phyloP scores from a whole-genome alignment of 371 early-diverging fungal species.

The Haplosporangium sp. region DNA sequence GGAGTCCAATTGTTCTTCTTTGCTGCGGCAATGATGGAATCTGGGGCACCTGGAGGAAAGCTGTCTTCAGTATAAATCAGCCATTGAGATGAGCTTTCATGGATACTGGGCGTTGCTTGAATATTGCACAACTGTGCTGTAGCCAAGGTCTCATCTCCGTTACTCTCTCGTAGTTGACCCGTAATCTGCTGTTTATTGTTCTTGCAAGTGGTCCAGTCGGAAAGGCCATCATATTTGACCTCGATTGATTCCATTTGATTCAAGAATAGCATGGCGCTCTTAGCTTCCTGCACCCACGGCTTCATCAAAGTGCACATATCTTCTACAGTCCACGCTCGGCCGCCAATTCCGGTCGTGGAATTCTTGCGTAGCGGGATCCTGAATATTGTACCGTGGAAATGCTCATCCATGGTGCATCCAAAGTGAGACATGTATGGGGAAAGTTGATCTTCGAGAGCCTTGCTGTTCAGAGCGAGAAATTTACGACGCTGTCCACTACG shows the following conservation, averaged over 20 bases:
- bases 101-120: background rate
- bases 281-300: constrained; percentile 3
- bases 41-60: background rate
- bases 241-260: constrained; percentile 32
- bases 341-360: background rate
- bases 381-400: constrained; percentile 55
- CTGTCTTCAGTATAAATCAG: constrained; percentile 5
- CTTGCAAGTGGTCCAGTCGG: no score
- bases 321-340: constrained; percentile 5
- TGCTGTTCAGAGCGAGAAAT: constrained; percentile 9
- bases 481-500: constrained; percentile 29
- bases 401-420: constrained; percentile 31
- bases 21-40: background rate
- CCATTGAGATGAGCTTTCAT: constrained; percentile 8
- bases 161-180: background rate
- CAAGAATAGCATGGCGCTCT: constrained; percentile 32
- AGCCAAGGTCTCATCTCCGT: no score
- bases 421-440: constrained; percentile 38
- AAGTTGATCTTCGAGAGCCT: constrained; percentile 23
- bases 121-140: constrained; percentile 1
- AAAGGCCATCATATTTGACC: constrained; percentile 4
- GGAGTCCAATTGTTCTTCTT: constrained; percentile 12
- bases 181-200: no score
- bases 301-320: constrained; percentile 25
- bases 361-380: constrained; percentile 44